phyloP scores from a whole-genome alignment of 495 filamentous ascomycete genomes.

The Aspergillus wentii region DNA sequence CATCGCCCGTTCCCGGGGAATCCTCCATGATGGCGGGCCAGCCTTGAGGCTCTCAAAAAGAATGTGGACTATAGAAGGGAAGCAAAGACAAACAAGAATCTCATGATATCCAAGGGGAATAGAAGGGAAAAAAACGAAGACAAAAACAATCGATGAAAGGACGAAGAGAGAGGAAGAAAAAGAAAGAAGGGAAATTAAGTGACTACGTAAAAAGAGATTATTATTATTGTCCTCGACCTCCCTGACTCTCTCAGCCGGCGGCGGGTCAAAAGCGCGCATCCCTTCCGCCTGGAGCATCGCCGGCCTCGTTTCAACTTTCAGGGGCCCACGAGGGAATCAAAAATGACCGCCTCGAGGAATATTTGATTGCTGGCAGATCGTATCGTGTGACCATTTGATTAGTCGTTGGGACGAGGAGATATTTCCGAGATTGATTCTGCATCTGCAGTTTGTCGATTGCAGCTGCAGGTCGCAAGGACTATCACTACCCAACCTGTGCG shows the following conservation, averaged over 20 bases:
- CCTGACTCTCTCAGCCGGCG: too few species aligned
- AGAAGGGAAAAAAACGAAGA: neutral
- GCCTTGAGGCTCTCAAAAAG: conserved; percentile 1
- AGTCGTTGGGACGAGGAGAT: too few species aligned
- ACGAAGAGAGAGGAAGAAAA: neutral
- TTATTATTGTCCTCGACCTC: too few species aligned
- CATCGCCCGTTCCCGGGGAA: conserved; percentile 27
- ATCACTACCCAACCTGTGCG: too few species aligned
- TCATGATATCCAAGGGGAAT: conserved; percentile 13
- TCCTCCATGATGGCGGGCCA: conserved; percentile 37
- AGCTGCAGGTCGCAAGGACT: too few species aligned
- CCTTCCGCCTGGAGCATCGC: neutral
- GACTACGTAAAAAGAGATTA: neutral
- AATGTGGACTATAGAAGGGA: conserved; percentile 9
- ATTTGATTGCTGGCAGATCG: neutral
- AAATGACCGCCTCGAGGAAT: too few species aligned
- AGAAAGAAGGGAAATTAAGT: conserved; percentile 1
- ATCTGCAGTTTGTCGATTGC: too few species aligned
- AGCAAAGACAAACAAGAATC: conserved; percentile 7
- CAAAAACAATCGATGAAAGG: neutral
- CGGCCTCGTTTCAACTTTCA: neutral
- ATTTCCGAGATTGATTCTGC: too few species aligned
- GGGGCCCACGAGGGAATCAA: neutral
- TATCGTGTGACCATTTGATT: too few species aligned
- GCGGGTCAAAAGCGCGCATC: neutral